Percentiles rank a stretch among this genome's conserved stretches.
Evolutionary conservation across 2,329 filamentous ascomycete genomes (phyloP).

Genomic region (Alternaria ventricosa): DNA sequence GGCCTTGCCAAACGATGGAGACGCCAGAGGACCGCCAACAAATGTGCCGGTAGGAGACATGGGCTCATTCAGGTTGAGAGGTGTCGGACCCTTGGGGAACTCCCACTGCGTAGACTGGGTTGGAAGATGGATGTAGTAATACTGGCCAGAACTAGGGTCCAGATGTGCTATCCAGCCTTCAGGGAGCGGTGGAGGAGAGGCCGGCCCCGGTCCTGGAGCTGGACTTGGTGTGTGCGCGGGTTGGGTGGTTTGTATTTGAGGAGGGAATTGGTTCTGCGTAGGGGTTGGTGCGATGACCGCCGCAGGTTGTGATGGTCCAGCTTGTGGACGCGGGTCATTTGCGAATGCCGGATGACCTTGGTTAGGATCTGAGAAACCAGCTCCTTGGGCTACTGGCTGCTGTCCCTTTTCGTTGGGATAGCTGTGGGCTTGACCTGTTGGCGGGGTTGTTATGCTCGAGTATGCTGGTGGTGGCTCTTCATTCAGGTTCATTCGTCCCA

Average conservation of each 20-base stretch:
- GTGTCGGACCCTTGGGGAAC: slow-evolving; percentile 94
- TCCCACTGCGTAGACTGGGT: slow-evolving; percentile 98
- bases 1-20: slow-evolving; percentile 60
- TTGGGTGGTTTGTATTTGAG: slow-evolving; percentile 30
- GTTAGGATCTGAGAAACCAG: slow-evolving; percentile 48
- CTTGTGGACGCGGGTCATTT: slow-evolving; percentile 72
- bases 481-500: slow-evolving; percentile 79
- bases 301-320: slow-evolving; percentile 50
- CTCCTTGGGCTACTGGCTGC: slow-evolving; percentile 35
- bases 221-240: slow-evolving; percentile 50
- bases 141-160: slow-evolving; percentile 94
- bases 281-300: slow-evolving; percentile 41
- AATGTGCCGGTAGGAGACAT: slow-evolving; percentile 75
- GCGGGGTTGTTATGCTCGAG: slow-evolving; percentile 68
- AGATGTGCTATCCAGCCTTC: slow-evolving; percentile 99
- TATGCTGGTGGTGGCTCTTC: slow-evolving; percentile 95
- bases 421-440: slow-evolving; percentile 54
- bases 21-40: slow-evolving; percentile 48
- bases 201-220: slow-evolving; percentile 65
- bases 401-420: slow-evolving; percentile 82
- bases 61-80: slow-evolving; percentile 82
- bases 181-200: slow-evolving; percentile 88
- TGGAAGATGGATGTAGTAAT: slow-evolving; percentile 97
- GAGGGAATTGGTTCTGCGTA: slow-evolving; percentile 32
- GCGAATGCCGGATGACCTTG: slow-evolving; percentile 87